A percentile compares a stretch with the other conserved stretches of the same genome.
phyloP scores from a whole-genome alignment of 2,329 filamentous ascomycete species.

The Colletotrichum salicis region DNA sequence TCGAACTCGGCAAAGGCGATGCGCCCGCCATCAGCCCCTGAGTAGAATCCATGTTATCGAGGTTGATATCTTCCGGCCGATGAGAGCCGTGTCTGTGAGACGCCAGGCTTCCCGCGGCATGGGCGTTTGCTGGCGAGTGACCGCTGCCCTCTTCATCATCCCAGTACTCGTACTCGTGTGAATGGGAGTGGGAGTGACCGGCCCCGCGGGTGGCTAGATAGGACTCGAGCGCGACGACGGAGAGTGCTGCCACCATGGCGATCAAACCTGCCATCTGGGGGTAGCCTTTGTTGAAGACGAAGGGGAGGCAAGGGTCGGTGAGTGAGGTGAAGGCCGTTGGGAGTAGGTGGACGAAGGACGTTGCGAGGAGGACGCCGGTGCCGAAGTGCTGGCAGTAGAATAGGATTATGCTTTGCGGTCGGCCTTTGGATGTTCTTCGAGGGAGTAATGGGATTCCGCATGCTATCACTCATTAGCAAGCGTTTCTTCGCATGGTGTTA shows the following conservation, averaged over 20 bases:
- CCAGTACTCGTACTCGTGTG: constrained; percentile 59
- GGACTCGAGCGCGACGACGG: constrained; percentile 88
- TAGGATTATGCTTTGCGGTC: constrained; percentile 68
- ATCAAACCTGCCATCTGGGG: constrained; percentile 82
- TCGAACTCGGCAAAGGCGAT: constrained; percentile 67
- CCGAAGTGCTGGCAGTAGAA: constrained; percentile 80
- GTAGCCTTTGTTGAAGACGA: constrained; percentile 83
- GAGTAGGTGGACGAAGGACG: constrained; percentile 82
- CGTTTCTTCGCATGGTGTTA: neutral
- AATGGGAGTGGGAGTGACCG: constrained; percentile 64
- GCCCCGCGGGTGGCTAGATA: constrained; percentile 81
- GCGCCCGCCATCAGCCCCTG: constrained; percentile 68
- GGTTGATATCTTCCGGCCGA: constrained; percentile 60
- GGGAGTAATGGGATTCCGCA: constrained; percentile 76
- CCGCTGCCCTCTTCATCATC: constrained; percentile 58
- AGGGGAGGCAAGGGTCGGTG: constrained; percentile 77
- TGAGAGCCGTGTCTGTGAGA: constrained; percentile 50
- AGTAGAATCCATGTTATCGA: constrained; percentile 62
- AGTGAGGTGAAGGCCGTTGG: constrained; percentile 75
- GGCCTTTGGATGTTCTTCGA: constrained; percentile 65
- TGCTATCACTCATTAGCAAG: constrained; percentile 50
- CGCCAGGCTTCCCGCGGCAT: constrained; percentile 45
- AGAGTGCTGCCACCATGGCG: constrained; percentile 82
- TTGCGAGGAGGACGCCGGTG: constrained; percentile 87
- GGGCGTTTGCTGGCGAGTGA: constrained; percentile 37